Conservation (phyloP, 805 yeast genomes). For the Saturnispora besseyi region DNA sequence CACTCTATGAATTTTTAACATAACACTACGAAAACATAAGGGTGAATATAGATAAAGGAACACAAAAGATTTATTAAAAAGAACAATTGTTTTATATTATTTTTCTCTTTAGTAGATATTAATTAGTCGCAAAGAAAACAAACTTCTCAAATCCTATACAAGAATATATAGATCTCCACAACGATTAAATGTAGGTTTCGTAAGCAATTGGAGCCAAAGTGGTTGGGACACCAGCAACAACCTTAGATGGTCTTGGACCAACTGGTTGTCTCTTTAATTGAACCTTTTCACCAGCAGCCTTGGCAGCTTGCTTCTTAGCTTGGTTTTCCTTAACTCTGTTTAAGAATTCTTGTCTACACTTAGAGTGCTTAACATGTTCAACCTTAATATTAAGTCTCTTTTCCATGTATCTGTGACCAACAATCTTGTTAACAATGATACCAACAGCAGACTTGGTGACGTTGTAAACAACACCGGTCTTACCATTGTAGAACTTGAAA, state of each 20-base stretch:
- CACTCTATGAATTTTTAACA: not conserved
- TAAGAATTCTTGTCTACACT: conserved; percentile 98
- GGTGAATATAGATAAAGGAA: not conserved
- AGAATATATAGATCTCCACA: conserved; percentile 1
- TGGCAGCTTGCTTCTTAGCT: conserved; percentile 87
- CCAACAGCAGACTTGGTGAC: conserved; percentile 98
- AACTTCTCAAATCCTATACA: conserved; percentile 6
- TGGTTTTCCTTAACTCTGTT: conserved; percentile 98
- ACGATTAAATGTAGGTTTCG: conserved; percentile 90
- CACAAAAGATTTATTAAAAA: no score
- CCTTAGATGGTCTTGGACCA: conserved; percentile 90
- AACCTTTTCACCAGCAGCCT: conserved; percentile 84
- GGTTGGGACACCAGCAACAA: conserved; percentile 84
- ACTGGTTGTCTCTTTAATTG: conserved; percentile 97
- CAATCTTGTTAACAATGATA: conserved; percentile 96
- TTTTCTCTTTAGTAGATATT: not conserved
- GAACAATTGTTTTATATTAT: not conserved
- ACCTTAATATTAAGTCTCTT: conserved; percentile 98
- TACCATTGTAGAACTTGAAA: conserved; percentile 99
- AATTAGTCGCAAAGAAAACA: conserved; percentile 5
- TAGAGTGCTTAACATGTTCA: conserved; percentile 99
- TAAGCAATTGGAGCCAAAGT: conserved; percentile 98
- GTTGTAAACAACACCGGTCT: conserved; percentile 98
- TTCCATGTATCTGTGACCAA: conserved; percentile 98
- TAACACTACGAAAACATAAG: not conserved